phyloP scores from a whole-genome alignment of 306 rosid genomes.

The Corylus avellana region DNA sequence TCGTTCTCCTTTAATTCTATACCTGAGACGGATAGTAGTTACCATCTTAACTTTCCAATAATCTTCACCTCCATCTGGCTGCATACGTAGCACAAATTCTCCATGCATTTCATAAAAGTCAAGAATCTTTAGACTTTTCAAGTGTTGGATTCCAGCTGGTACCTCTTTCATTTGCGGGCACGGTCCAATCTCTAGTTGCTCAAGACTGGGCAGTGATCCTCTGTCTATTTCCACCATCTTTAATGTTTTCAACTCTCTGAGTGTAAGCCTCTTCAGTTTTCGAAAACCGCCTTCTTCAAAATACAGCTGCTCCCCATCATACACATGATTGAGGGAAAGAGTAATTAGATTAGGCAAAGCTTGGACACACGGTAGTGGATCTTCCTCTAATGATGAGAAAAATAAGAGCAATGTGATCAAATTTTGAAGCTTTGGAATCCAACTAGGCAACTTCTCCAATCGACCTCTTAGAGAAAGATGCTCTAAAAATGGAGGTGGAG shows the following conservation, averaged over 20 bases:
- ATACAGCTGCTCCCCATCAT: conserved; percentile 15
- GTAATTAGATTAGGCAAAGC: not conserved
- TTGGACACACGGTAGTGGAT: not conserved
- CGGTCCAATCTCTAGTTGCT: conserved; percentile 1
- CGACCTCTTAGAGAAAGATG: too few relatives aligned
- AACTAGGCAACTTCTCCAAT: too few relatives aligned
- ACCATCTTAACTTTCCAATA: not conserved
- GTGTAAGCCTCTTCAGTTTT: not conserved
- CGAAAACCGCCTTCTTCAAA: conserved; percentile 2
- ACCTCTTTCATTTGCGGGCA: conserved; percentile 12
- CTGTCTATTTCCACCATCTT: not conserved
- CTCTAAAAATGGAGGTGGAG: too few relatives aligned
- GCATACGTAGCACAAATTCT: not conserved
- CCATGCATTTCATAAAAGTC: not conserved
- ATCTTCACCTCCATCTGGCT: not conserved
- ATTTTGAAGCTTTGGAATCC: not conserved
- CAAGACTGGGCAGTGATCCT: conserved; percentile 8
- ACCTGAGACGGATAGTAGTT: not conserved
- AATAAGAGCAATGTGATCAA: not conserved
- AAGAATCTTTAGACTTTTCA: not conserved
- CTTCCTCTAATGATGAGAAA: conserved; percentile 7
- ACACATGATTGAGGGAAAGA: not conserved
- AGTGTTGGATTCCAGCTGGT: conserved; percentile 3
- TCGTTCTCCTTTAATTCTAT: not conserved
- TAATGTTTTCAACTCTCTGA: not conserved